phyloP scores from a whole-genome alignment of 768 basidiomycete species.

The Panaeolus papilionaceus region DNA sequence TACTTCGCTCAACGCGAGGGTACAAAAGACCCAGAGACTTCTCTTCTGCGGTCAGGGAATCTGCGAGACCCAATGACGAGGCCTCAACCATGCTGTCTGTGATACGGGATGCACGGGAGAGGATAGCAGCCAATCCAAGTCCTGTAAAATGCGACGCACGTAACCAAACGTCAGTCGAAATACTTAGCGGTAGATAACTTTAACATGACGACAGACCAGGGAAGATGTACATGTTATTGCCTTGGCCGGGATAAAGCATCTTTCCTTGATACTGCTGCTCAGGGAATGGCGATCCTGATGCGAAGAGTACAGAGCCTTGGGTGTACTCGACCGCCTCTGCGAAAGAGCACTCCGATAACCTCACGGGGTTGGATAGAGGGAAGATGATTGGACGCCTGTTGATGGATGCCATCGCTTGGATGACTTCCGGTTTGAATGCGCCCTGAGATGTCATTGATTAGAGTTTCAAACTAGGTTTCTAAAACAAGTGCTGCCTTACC shows the following conservation, averaged over 20 bases:
- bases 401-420: slow-evolving; percentile 77
- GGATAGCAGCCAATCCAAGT: slow-evolving; percentile 80
- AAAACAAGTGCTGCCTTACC: slow-evolving; percentile 34
- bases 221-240: slow-evolving; percentile 95
- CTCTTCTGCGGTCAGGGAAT: slow-evolving; percentile 77
- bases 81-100: slow-evolving; percentile 93
- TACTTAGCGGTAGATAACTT: slow-evolving; percentile 3
- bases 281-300: slow-evolving; percentile 88
- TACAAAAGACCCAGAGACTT: slow-evolving; percentile 72
- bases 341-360: slow-evolving; percentile 83
- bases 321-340: slow-evolving; percentile 76
- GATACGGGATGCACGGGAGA: slow-evolving; percentile 69
- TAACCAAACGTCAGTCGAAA: neutral
- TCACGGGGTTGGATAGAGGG: slow-evolving; percentile 89
- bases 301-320: slow-evolving; percentile 80
- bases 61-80: slow-evolving; percentile 78
- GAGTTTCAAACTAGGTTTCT: neutral
- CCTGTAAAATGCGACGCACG: slow-evolving; percentile 44
- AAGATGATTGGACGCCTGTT: slow-evolving; percentile 91
- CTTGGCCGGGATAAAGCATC: slow-evolving; percentile 80
- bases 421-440: slow-evolving; percentile 76
- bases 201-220: slow-evolving; percentile 49
- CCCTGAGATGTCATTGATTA: slow-evolving; percentile 43
- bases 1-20: slow-evolving; percentile 79
- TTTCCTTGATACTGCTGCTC: slow-evolving; percentile 60